phyloP scores from a whole-genome alignment of 2,329 filamentous ascomycete genomes.

The Byssoonygena ceratinophila region DNA sequence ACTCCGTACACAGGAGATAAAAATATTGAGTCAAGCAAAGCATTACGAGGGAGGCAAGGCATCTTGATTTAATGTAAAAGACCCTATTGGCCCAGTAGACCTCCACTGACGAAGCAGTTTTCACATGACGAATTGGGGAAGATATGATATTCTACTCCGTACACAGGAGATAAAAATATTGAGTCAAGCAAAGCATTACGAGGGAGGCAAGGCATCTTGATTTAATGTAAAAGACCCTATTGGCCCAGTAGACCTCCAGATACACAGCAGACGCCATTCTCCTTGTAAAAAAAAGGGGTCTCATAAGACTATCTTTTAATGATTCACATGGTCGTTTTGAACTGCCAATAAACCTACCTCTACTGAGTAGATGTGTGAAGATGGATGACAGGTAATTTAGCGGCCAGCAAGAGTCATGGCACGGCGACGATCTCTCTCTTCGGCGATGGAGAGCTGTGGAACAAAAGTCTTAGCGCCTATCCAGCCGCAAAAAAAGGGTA shows the following conservation, averaged over 20 bases:
- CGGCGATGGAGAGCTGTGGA: conserved; percentile 81
- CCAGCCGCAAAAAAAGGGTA: neutral
- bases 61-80: conserved; percentile 4
- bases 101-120: neutral
- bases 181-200: neutral
- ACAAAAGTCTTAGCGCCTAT: conserved; percentile 18
- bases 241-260: neutral
- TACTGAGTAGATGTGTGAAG: neutral
- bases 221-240: conserved; percentile 5
- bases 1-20: no score
- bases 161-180: neutral
- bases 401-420: conserved; percentile 50
- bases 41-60: neutral
- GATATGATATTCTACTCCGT: no score
- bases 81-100: conserved; percentile 1
- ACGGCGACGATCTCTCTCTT: conserved; percentile 97
- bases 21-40: neutral
- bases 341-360: conserved; percentile 3
- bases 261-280: conserved; percentile 9
- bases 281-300: conserved; percentile 1
- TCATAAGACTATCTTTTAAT: conserved; percentile 9
- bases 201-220: conserved; percentile 2
- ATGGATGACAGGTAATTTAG: conserved; percentile 26
- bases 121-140: no score
- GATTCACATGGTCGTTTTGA: neutral